Evolutionary conservation across 345 rosid genomes (phyloP).

Genomic region (Chamaenerion angustifolium): DNA sequence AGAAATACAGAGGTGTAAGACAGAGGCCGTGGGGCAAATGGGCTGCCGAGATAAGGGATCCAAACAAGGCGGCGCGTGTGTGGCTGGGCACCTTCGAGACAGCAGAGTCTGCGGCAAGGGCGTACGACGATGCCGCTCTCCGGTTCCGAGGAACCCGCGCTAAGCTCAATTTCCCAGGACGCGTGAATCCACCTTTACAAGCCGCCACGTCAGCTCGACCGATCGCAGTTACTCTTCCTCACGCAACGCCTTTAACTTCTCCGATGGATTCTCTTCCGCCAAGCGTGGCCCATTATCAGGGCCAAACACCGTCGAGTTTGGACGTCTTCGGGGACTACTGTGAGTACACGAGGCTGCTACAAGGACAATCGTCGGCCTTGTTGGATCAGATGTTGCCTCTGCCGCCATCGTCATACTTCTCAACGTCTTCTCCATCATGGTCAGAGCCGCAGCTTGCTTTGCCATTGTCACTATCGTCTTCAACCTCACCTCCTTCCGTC

Average conservation of each 20-base stretch:
- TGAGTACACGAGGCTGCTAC: slow-evolving; percentile 10
- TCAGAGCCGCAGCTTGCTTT: neutral
- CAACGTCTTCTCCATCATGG: neutral
- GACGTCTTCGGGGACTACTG: slow-evolving; percentile 4
- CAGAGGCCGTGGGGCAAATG: slow-evolving; percentile 18
- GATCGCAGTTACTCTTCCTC: too few relatives aligned
- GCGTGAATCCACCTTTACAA: neutral
- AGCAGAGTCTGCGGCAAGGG: slow-evolving; percentile 12
- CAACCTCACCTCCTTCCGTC: neutral
- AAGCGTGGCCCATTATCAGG: neutral
- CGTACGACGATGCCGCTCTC: slow-evolving; percentile 14
- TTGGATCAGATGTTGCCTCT: slow-evolving; percentile 5
- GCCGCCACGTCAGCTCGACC: too few relatives aligned
- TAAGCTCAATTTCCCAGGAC: slow-evolving; percentile 15
- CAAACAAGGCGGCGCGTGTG: slow-evolving; percentile 13
- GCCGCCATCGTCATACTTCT: slow-evolving; percentile 1
- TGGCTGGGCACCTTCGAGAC: slow-evolving; percentile 14
- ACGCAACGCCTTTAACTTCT: too few relatives aligned
- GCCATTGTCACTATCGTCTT: neutral
- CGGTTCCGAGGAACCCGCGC: slow-evolving; percentile 11
- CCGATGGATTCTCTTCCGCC: neutral
- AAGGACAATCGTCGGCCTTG: slow-evolving; percentile 8
- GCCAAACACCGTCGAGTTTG: neutral
- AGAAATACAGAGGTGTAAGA: slow-evolving; percentile 13
- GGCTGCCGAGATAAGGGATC: slow-evolving; percentile 15